Base-by-base conservation (phyloP, 2,329 filamentous ascomycete species). In the Aspergillus ustus region DNA sequence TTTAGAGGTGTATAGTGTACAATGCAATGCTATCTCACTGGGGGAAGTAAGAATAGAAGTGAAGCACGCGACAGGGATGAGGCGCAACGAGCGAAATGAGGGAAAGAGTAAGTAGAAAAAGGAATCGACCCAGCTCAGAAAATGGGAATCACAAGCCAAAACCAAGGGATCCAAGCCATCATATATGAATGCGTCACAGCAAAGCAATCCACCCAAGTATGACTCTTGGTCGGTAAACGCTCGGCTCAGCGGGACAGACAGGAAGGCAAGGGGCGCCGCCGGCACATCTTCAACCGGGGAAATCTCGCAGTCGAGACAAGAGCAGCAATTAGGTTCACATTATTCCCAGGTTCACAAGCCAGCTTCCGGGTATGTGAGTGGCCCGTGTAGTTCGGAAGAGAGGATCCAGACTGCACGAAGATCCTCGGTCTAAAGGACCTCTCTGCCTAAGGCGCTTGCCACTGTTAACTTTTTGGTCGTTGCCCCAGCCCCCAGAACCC, bases 381-480 rank as follows among this genome's bases (percentile, higher is more conserved):
- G 64, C 55, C 34, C 28, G n/a, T 48, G 65, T 66, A 68, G 67
- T 69, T 76, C 73, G 74, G 74, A 65, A 76, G 68, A 75, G 71
- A 75, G 74, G 74, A 76, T 75, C 72, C 66, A 73, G 67, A 63
- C 66, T 66, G 52, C 50, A 37, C 61, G 65, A 53, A 66, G 73
- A 75, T 76, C 74, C 74, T 76, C 74, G 74, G 74, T 75, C 74
- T 73, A 76, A 76, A 70, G 74, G 74, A 65, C 20, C 20, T 40
- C 19, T 28, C 31, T 58, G 62, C 56, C 52, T 61, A 13, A 63
- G 58, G 58, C 62, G 48, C 28, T 59, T 25, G 51, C 62, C 60
- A 64, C 55, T 15, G 25, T 49, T 37, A 29, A 7, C n/a, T 28
- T 45, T 49, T 37, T 29, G 13, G 25, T 49, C 7, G 28, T 31